These are phyloP conservation scores for Phytophthora cajani DNA, from an alignment of 352 stramenopile species.

Conservation along the genomic window DNA sequence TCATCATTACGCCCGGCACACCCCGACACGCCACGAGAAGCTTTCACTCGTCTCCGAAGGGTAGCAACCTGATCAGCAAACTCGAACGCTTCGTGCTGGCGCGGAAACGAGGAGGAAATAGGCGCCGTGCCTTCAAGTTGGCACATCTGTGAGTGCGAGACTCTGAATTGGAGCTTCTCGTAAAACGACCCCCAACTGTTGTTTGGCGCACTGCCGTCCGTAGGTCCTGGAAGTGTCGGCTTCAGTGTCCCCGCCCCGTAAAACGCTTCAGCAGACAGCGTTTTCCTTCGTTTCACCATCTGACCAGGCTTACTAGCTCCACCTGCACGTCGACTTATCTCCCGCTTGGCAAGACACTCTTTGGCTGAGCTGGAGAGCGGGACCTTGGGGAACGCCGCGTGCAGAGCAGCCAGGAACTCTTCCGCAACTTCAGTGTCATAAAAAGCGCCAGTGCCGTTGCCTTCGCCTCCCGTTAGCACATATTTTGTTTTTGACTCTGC, in stretches of 20 bases:
- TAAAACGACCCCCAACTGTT: slow-evolving; percentile 62
- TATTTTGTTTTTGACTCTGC: background rate
- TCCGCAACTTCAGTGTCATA: slow-evolving; percentile 39
- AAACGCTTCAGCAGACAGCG: slow-evolving; percentile 41
- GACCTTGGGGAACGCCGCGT: slow-evolving; percentile 56
- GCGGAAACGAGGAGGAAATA: slow-evolving; percentile 69
- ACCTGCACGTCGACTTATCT: slow-evolving; percentile 3
- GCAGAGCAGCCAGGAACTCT: slow-evolving; percentile 48
- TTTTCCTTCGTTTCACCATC: slow-evolving; percentile 39
- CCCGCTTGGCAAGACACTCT: slow-evolving; percentile 39
- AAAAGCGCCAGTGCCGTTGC: slow-evolving; percentile 13
- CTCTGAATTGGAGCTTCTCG: slow-evolving; percentile 77
- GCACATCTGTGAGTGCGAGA: slow-evolving; percentile 77
- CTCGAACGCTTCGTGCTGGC: slow-evolving; percentile 83
- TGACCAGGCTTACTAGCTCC: slow-evolving; percentile 14
- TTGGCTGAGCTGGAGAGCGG: slow-evolving; percentile 46
- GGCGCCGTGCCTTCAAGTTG: slow-evolving; percentile 79
- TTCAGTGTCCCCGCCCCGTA: slow-evolving; percentile 28
- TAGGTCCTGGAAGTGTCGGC: background rate
- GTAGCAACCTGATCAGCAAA: slow-evolving; percentile 69
- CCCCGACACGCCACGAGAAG: background rate
- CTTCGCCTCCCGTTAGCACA: background rate
- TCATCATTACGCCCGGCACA: slow-evolving; percentile 2
- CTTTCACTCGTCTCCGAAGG: slow-evolving; percentile 41
- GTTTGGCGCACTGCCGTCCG: background rate